Conservation (phyloP, 202 grass and related monocot genomes). For the Tripidium arundinaceum region DNA sequence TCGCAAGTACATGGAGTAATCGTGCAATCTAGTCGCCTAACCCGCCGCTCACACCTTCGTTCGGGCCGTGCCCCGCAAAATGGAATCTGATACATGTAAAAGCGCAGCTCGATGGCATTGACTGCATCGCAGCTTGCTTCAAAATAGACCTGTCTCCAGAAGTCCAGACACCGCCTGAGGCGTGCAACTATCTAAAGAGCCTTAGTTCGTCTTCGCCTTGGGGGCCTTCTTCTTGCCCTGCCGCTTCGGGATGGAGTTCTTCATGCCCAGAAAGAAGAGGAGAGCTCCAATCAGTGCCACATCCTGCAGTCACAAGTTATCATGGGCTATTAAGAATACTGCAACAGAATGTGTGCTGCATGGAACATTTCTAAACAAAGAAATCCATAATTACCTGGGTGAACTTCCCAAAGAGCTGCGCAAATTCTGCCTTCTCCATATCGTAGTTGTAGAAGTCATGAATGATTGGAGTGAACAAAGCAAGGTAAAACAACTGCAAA, state of each 20-base stretch:
- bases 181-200: constrained; percentile 17
- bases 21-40: constrained; percentile 57
- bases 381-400: constrained; percentile 46
- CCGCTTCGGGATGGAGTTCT: constrained; percentile 78
- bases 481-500: constrained; percentile 22
- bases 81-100: constrained; percentile 32
- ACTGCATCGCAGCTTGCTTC: constrained; percentile 13
- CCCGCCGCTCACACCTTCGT: constrained; percentile 15
- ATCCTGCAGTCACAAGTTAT: constrained; percentile 40
- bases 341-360: constrained; percentile 24
- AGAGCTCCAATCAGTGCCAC: constrained; percentile 72
- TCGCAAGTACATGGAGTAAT: constrained; percentile 43
- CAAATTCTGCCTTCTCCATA: constrained; percentile 49
- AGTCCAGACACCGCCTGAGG: constrained; percentile 12
- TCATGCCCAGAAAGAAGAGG: constrained; percentile 96
- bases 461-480: too few relatives aligned
- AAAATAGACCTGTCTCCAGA: constrained; percentile 15
- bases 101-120: constrained; percentile 21
- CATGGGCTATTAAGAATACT: not conserved
- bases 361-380: not conserved
- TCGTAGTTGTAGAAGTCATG: too few relatives aligned
- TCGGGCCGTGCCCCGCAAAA: too few relatives aligned
- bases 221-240: constrained; percentile 71
- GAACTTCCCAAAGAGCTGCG: constrained; percentile 80
- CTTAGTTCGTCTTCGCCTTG: constrained; percentile 84